phyloP scores from a whole-genome alignment of 2,329 filamentous ascomycete genomes.

The Aspergillus quadrilineatus region DNA sequence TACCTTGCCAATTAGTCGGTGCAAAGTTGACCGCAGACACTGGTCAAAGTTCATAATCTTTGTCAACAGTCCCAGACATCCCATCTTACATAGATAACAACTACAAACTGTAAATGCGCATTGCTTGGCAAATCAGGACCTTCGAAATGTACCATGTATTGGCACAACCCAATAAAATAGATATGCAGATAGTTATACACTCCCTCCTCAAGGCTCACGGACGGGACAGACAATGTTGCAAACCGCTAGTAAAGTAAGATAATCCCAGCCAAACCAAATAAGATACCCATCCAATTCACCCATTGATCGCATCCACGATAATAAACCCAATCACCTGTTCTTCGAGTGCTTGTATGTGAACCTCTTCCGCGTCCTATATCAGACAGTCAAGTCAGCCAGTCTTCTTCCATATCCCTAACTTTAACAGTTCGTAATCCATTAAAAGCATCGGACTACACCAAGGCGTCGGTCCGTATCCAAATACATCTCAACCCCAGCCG shows the following conservation, averaged over 20 bases:
- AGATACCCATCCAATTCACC: background rate
- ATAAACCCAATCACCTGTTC: constrained; percentile 55
- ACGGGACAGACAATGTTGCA: constrained; percentile 4
- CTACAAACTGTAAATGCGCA: background rate
- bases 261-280: background rate
- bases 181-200: constrained; percentile 14
- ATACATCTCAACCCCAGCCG: background rate
- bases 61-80: background rate
- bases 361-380: constrained; percentile 61
- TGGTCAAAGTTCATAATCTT: too few species aligned
- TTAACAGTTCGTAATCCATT: too few species aligned
- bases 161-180: constrained; percentile 3
- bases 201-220: background rate
- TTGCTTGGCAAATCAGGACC: background rate
- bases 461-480: background rate
- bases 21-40: too few species aligned
- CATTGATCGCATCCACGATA: background rate
- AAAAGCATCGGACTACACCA: background rate
- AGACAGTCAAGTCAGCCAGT: background rate
- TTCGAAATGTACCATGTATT: background rate
- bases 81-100: too few species aligned
- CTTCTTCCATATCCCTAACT: background rate
- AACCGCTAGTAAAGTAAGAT: constrained; percentile 4
- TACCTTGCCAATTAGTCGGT: too few species aligned
- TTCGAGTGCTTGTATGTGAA: constrained; percentile 70